phyloP scores from a whole-genome alignment of 495 filamentous ascomycete genomes.

The Bathelium albidoporum region DNA sequence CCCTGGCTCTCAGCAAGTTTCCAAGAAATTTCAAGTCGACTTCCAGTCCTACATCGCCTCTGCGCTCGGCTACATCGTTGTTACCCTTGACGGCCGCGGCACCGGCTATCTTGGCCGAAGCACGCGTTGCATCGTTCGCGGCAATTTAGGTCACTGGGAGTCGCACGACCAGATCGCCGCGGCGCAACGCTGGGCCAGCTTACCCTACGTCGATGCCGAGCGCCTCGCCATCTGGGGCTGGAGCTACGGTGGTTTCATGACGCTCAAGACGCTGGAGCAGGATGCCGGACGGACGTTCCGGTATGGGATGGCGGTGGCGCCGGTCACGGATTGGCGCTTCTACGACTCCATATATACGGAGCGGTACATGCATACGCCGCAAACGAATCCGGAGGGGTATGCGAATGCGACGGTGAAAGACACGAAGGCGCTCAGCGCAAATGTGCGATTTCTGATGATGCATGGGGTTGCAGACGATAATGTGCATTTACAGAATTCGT shows the following conservation, averaged over 20 bases:
- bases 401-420: constrained; percentile 63
- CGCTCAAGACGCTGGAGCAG: constrained; percentile 87
- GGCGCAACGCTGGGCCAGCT: constrained; percentile 73
- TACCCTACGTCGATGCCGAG: constrained; percentile 71
- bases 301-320: constrained; percentile 96
- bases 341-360: constrained; percentile 57
- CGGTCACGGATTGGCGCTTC: constrained; percentile 87
- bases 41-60: constrained; percentile 87
- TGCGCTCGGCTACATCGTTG: constrained; percentile 81
- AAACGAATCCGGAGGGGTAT: constrained; percentile 51
- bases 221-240: constrained; percentile 95
- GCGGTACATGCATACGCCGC: constrained; percentile 50
- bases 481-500: constrained; percentile 88
- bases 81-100: constrained; percentile 88
- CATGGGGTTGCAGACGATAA: constrained; percentile 94
- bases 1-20: constrained; percentile 77
- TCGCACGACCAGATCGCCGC: constrained; percentile 83
- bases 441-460: constrained; percentile 84
- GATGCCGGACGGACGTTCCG: constrained; percentile 84
- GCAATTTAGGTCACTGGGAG: constrained; percentile 76
- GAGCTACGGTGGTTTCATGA: constrained; percentile 95
- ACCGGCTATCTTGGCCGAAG: constrained; percentile 84
- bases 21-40: constrained; percentile 72
- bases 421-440: constrained; percentile 54
- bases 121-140: constrained; percentile 70